Base-by-base conservation (phyloP, 352 stramenopile genomes). In the Phytophthora tentaculata region DNA sequence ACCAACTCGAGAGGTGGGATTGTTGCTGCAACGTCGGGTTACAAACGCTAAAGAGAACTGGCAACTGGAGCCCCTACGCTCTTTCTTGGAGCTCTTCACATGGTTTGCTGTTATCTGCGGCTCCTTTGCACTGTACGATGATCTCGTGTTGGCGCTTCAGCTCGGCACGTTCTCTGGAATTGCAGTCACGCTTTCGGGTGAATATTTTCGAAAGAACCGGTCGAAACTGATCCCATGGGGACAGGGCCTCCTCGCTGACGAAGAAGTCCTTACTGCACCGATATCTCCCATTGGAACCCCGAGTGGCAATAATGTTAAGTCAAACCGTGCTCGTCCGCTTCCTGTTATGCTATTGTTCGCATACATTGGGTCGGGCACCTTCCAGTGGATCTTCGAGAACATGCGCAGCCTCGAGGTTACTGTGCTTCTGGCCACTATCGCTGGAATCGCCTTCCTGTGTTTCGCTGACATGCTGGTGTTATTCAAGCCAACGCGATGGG, bases 371-470 rank as follows among this genome's bases (percentile, higher is more conserved):
- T 93, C 88, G 16, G 85, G 88, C 29, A 95, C 88, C 9, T 95
- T 95, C 58, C 85, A 94, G 56, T 95, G 88, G 88, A 96, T 96
- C 28, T 96, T 91, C 52, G 88, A 96, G 56, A 93, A 96, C 58
- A 89, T 94, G 49, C 86, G 88, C 41, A 90, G 86, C 41, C 70
- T 96, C 16, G 88, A 96, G 68, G 84, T 96, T 23, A 94, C 85
- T 5, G 80, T 94, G 14, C 53, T 90, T 9, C 67, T 96, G 10
- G 88, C 86, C 1, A 90, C 88, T 0, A 77, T 94, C 17, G 88
- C 88, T 50, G 88, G 88, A 16, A 93, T 96, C 26, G 80, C 74
- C n/a, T 96, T 96, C 52, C 56, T 95, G 26, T 95, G 88, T 59
- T 83, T 94, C 45, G 88, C 84, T 1, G 88, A 95, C 48, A 65